Evolutionary conservation across 192 early-diverging fungal species (phyloP), one percentile per base, ranked within the genome.

Genomic region (Phycomyces nitens): DNA sequence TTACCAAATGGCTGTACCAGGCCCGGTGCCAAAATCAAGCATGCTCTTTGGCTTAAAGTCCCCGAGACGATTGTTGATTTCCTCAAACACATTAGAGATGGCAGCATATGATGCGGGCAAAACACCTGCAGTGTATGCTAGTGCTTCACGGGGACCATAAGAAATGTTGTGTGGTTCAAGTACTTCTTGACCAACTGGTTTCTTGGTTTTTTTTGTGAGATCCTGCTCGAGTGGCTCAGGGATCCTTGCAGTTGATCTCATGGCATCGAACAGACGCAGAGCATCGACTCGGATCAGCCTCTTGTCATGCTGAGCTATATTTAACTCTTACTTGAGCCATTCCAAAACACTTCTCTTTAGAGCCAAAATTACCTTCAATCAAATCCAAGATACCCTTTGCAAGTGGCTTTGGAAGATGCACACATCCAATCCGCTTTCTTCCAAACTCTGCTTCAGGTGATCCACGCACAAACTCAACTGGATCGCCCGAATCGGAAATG

Each of bases 21-120:
- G 89, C 5, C 94, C 94, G 0, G 82, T 82, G 21, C 89, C 94
- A 73, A 93, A 93, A 74, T 95, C 94, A 58, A 93, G 58, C 12
- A 92, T 69, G 7, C 66, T 74, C 24, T 41, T 66, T 0, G 92
- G 92, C 0, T 56, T 41, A 59, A 92, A 83, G 15, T 75, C 77
- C 0, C 88, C 86, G 15, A 92, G 24, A n/a, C 94, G 75, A 29
- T 60, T 70, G 2, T 70, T 62, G 1, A 91, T 57, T 65, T 95
- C 90, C 3, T 38, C 52, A 24, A 93, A 64, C 1, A 95, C 83
- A 69, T 90, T 93, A 53, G 53, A 69, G 6, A 87, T 68, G 0
- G 86, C 87, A 41, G 82, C 91, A 68, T 84, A 95, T 0, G 82
- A 80, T 0, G 82, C 73, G 0, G 84, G 79, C 14, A 88, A 66